Conservation (phyloP, 148 eudicot species). For the Rhododendron ferrugineum region DNA sequence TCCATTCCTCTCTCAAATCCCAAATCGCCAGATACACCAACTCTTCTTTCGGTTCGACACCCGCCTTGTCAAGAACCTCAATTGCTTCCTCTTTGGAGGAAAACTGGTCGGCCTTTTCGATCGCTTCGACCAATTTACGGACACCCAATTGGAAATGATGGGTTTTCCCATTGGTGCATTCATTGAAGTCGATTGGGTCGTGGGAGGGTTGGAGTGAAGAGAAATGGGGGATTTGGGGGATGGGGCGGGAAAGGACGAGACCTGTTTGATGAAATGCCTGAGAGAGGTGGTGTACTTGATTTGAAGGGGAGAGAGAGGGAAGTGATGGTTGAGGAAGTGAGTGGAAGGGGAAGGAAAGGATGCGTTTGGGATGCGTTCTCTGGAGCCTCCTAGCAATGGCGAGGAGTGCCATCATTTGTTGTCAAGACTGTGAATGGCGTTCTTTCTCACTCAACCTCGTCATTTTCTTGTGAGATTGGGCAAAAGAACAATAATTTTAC, state of each 20-base stretch:
- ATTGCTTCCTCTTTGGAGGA: slow-evolving; percentile 47
- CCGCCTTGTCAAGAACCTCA: slow-evolving; percentile 36
- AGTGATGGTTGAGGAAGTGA: slow-evolving; percentile 3
- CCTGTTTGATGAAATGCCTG: slow-evolving; percentile 66
- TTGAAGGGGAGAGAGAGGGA: background rate
- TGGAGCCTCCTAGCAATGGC: slow-evolving; percentile 17
- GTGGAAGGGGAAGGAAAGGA: slow-evolving; percentile 1
- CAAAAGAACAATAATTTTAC: too few species aligned
- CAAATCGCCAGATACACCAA: slow-evolving; percentile 44
- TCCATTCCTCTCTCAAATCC: slow-evolving; percentile 67
- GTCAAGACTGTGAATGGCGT: too few species aligned
- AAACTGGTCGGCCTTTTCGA: slow-evolving; percentile 29
- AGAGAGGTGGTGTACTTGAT: slow-evolving; percentile 15
- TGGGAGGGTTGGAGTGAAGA: slow-evolving; percentile 16
- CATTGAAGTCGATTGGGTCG: slow-evolving; percentile 30
- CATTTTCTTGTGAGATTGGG: too few species aligned
- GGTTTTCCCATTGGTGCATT: background rate
- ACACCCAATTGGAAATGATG: slow-evolving; percentile 16
- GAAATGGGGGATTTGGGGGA: slow-evolving; percentile 4
- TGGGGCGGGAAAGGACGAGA: slow-evolving; percentile 11
- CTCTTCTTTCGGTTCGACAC: slow-evolving; percentile 30
- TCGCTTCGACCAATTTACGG: slow-evolving; percentile 29
- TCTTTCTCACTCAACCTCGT: too few species aligned
- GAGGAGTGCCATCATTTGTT: slow-evolving; percentile 17
- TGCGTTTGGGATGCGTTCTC: background rate